Evolutionary conservation across 2,329 filamentous ascomycete species (phyloP).

Genomic region (Phyllosticta citriasiana): DNA sequence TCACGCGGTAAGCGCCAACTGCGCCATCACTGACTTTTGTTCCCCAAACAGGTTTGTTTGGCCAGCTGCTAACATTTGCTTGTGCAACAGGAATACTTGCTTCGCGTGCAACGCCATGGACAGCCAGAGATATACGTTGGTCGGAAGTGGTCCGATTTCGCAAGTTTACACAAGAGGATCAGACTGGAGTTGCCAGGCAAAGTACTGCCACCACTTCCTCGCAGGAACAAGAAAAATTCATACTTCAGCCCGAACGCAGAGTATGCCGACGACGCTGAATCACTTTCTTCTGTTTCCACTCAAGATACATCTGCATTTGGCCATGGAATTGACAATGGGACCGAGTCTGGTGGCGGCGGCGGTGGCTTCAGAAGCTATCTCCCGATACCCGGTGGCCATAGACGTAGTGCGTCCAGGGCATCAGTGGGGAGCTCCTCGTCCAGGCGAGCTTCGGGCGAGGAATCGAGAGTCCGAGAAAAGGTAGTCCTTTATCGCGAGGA

Average conservation of each 20-base stretch:
- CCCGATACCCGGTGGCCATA: conserved; percentile 23
- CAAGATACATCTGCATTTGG: conserved; percentile 39
- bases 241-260: conserved; percentile 46
- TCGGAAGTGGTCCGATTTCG: conserved; percentile 82
- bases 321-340: conserved; percentile 18
- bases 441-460: conserved; percentile 15
- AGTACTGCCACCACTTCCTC: conserved; percentile 73
- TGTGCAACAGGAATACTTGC: conserved; percentile 65
- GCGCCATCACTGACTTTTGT: neutral
- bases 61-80: neutral
- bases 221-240: conserved; percentile 79
- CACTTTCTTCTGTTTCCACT: conserved; percentile 71
- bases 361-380: conserved; percentile 37
- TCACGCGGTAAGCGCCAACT: conserved; percentile 58
- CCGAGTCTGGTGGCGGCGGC: conserved; percentile 13
- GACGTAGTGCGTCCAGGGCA: conserved; percentile 31
- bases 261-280: conserved; percentile 67
- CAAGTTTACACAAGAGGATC: conserved; percentile 65
- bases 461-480: conserved; percentile 26
- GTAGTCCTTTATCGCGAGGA: conserved; percentile 70
- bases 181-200: conserved; percentile 84
- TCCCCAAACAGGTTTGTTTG: conserved; percentile 12
- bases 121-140: conserved; percentile 70
- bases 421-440: conserved; percentile 17
- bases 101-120: conserved; percentile 71